These are phyloP conservation scores for Aethionema arabicum DNA, from an alignment of 345 rosid genomes.

Conservation along the genomic window DNA sequence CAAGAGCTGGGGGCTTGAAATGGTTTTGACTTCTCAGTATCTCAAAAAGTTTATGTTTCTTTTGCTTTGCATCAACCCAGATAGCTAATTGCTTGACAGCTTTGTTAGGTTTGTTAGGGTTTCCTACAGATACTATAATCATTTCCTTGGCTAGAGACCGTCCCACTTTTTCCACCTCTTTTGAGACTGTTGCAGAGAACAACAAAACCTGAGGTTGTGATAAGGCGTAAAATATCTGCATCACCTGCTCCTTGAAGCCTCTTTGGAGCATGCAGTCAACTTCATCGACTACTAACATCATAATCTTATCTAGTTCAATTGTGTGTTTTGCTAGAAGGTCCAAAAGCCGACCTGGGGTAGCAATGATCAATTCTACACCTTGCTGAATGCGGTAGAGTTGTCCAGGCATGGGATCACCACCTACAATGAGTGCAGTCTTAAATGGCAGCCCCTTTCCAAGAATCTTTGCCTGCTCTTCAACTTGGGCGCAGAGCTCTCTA, in stretches of 20 bases:
- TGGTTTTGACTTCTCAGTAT: slow-evolving; percentile 71
- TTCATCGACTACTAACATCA: slow-evolving; percentile 73
- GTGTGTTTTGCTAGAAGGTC: slow-evolving; percentile 74
- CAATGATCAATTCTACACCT: slow-evolving; percentile 85
- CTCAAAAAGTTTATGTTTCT: slow-evolving; percentile 94
- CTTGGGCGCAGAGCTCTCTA: slow-evolving; percentile 86
- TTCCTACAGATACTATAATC: slow-evolving; percentile 52
- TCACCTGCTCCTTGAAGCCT: slow-evolving; percentile 86
- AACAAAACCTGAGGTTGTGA: slow-evolving; percentile 75
- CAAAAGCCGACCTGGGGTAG: slow-evolving; percentile 87
- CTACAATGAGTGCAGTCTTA: slow-evolving; percentile 90
- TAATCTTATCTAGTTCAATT: slow-evolving; percentile 48
- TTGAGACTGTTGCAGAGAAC: slow-evolving; percentile 81
- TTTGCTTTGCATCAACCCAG: slow-evolving; percentile 90
- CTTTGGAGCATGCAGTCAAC: slow-evolving; percentile 93
- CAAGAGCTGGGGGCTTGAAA: slow-evolving; percentile 71
- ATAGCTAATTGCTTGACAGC: slow-evolving; percentile 80
- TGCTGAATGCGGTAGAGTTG: slow-evolving; percentile 73
- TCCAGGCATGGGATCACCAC: slow-evolving; percentile 80
- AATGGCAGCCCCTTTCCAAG: slow-evolving; percentile 91
- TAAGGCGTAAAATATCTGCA: slow-evolving; percentile 78
- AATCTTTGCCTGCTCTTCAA: slow-evolving; percentile 87
- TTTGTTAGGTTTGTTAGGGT: slow-evolving; percentile 59
- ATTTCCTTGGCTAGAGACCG: slow-evolving; percentile 51
- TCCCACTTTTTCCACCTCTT: slow-evolving; percentile 68